Conservation (phyloP, 352 stramenopile genomes). For the Phytopythium chamaehyphon region DNA sequence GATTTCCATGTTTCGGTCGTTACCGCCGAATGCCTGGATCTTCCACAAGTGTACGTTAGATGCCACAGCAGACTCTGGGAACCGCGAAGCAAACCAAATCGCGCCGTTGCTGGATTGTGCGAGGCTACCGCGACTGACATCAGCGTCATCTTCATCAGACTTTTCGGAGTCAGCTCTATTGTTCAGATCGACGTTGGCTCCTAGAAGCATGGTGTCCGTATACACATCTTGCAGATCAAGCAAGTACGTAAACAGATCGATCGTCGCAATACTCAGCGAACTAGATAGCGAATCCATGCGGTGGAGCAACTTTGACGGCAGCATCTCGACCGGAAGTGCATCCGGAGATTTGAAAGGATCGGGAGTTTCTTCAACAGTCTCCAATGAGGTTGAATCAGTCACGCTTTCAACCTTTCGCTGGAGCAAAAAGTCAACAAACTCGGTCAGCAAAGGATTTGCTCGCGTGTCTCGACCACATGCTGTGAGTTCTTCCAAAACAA, state of each 20-base stretch:
- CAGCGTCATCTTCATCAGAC: background rate
- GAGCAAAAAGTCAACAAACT: constrained; percentile 80
- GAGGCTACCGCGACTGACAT: background rate
- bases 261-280: constrained; percentile 76
- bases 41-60: constrained; percentile 81
- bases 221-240: constrained; percentile 64
- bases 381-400: background rate
- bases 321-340: constrained; percentile 17
- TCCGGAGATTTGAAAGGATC: constrained; percentile 11
- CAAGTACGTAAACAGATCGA: constrained; percentile 76
- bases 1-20: constrained; percentile 47
- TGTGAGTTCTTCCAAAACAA: constrained; percentile 80
- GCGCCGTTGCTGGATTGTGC: constrained; percentile 24
- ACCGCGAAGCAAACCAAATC: constrained; percentile 79
- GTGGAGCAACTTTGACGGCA: constrained; percentile 71
- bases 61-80: constrained; percentile 71
- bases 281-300: constrained; percentile 79
- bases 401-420: constrained; percentile 17
- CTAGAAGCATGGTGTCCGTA: constrained; percentile 55
- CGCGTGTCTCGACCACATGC: constrained; percentile 59
- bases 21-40: constrained; percentile 59
- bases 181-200: constrained; percentile 8
- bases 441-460: constrained; percentile 69
- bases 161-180: background rate
- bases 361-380: constrained; percentile 1